Evolutionary conservation across 2,329 filamentous ascomycete species (phyloP).

Genomic region (Bimuria novae-zelandiae): DNA sequence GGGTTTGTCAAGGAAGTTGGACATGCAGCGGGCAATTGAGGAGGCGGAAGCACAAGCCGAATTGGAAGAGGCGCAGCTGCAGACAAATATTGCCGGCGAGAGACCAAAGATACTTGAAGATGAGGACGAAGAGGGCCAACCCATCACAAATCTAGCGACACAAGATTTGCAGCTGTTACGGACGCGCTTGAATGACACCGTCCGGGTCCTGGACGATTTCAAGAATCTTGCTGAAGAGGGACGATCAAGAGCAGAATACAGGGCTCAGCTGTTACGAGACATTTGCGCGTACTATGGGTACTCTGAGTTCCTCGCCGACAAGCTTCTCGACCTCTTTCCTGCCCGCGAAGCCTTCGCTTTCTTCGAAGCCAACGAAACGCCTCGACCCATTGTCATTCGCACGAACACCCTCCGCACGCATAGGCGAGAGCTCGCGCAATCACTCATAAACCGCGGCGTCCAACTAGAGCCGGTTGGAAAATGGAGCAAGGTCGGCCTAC

Average conservation of each 20-base stretch:
- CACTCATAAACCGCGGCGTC: slow-evolving; percentile 93
- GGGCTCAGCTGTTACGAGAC: slow-evolving; percentile 82
- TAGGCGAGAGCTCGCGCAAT: slow-evolving; percentile 81
- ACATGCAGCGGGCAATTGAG: slow-evolving; percentile 75
- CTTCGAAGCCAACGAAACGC: slow-evolving; percentile 97
- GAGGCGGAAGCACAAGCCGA: slow-evolving; percentile 84
- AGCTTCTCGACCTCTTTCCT: slow-evolving; percentile 90
- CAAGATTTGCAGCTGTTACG: slow-evolving; percentile 90
- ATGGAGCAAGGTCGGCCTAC: slow-evolving; percentile 92
- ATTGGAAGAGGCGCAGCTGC: slow-evolving; percentile 79
- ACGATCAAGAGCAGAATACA: slow-evolving; percentile 86
- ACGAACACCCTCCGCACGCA: slow-evolving; percentile 90
- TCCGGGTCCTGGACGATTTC: slow-evolving; percentile 90
- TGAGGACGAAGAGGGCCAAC: slow-evolving; percentile 63
- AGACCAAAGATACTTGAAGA: slow-evolving; percentile 68
- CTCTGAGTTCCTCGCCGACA: slow-evolving; percentile 91
- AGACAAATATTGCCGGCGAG: slow-evolving; percentile 90
- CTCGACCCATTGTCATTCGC: slow-evolving; percentile 90
- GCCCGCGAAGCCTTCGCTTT: slow-evolving; percentile 95
- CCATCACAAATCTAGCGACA: slow-evolving; percentile 64
- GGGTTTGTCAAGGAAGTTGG: slow-evolving; percentile 83
- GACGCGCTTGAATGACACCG: slow-evolving; percentile 87
- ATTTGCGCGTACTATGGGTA: slow-evolving; percentile 98
- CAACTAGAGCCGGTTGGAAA: slow-evolving; percentile 96
- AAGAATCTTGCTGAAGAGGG: slow-evolving; percentile 77